A percentile compares a stretch with the other conserved stretches of the same genome.
Evolutionary conservation across 139 green algal species (phyloP).

Genomic region (Edaphochlamys debaryana): DNA sequence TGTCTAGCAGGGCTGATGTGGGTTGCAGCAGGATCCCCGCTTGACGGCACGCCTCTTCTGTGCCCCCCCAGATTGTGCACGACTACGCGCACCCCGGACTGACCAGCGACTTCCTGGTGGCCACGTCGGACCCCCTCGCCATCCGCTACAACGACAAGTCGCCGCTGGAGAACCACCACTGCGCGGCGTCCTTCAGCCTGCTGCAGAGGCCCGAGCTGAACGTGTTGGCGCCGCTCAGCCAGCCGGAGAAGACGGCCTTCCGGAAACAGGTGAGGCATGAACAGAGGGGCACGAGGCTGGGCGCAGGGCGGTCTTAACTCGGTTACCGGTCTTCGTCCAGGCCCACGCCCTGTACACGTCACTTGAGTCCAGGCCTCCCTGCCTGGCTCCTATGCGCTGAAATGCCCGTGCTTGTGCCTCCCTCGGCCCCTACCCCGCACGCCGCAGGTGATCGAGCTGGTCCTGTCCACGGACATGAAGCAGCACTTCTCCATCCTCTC

Average conservation of each 20-base stretch:
- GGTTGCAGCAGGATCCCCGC: no score
- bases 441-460: conserved; percentile 58
- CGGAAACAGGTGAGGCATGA: no score
- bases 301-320: no score
- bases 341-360: no score
- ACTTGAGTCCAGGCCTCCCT: no score
- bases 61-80: conserved; percentile 34
- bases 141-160: conserved; percentile 68
- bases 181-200: conserved; percentile 48
- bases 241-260: neutral
- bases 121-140: conserved; percentile 45
- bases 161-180: conserved; percentile 60
- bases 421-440: no score
- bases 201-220: conserved; percentile 28
- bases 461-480: conserved; percentile 72
- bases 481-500: conserved; percentile 64
- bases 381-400: no score
- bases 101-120: conserved; percentile 66
- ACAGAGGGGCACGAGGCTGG: no score
- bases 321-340: no score
- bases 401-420: no score
- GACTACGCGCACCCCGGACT: conserved; percentile 54
- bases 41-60: no score
- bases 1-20: no score
- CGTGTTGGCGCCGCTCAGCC: conserved; percentile 10